These are phyloP conservation scores for Diaporthe eres DNA, from an alignment of 2,329 filamentous ascomycete species.

Conservation along the genomic window DNA sequence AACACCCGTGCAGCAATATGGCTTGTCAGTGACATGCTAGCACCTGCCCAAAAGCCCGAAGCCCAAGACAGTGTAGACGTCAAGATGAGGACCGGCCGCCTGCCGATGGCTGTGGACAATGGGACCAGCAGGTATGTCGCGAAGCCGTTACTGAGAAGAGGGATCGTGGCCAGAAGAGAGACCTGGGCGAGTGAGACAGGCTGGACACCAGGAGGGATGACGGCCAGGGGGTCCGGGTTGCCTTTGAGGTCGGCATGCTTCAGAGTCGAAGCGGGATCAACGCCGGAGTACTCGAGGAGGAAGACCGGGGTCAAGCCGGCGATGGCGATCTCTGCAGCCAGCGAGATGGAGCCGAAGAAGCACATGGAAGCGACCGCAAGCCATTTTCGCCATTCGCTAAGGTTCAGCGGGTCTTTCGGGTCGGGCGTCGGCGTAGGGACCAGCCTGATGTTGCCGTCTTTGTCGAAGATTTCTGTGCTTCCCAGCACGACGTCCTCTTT, in stretches of 20 bases:
- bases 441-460: slow-evolving; percentile 43
- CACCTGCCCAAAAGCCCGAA: slow-evolving; percentile 54
- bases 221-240: slow-evolving; percentile 44
- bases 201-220: slow-evolving; percentile 48
- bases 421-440: slow-evolving; percentile 40
- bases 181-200: slow-evolving; percentile 49
- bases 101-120: slow-evolving; percentile 53
- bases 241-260: slow-evolving; percentile 25
- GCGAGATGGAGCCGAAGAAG: slow-evolving; percentile 27
- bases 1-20: slow-evolving; percentile 53
- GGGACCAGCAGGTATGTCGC: slow-evolving; percentile 54
- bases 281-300: slow-evolving; percentile 31
- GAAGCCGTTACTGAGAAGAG: slow-evolving; percentile 53
- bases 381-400: slow-evolving; percentile 29
- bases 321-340: slow-evolving; percentile 34
- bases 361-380: slow-evolving; percentile 22
- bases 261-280: slow-evolving; percentile 20
- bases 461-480: slow-evolving; percentile 42
- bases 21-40: slow-evolving; percentile 48
- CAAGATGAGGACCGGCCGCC: slow-evolving; percentile 53
- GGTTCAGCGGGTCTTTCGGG: slow-evolving; percentile 28
- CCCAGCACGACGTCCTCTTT: slow-evolving; percentile 31
- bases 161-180: slow-evolving; percentile 51
- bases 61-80: slow-evolving; percentile 51
- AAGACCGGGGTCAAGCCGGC: slow-evolving; percentile 30